These are phyloP conservation scores for Ophiostoma ulmi DNA, from an alignment of 2,329 filamentous ascomycete species.

Conservation along the genomic window DNA sequence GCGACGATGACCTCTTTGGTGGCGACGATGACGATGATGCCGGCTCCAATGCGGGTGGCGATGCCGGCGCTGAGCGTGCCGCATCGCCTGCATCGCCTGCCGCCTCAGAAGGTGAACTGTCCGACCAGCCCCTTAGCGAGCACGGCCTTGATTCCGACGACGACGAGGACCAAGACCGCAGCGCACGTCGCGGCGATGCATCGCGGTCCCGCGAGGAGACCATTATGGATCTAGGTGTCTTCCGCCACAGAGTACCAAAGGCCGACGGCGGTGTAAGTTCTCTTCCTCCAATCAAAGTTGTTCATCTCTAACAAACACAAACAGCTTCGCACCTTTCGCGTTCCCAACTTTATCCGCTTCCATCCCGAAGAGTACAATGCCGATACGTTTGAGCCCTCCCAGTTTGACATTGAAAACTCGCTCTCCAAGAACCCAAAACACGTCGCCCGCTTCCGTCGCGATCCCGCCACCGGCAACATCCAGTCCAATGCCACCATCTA, in stretches of 20 bases:
- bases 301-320: background rate
- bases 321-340: constrained; percentile 63
- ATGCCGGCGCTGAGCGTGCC: constrained; percentile 33
- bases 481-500: constrained; percentile 72
- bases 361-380: constrained; percentile 62
- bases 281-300: background rate
- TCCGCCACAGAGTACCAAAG: constrained; percentile 65
- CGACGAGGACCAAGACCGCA: constrained; percentile 41
- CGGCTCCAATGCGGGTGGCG: constrained; percentile 56
- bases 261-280: constrained; percentile 4
- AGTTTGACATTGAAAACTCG: constrained; percentile 51
- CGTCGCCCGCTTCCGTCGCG: constrained; percentile 64
- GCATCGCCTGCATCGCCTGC: constrained; percentile 53
- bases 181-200: constrained; percentile 33
- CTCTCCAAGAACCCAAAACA: constrained; percentile 54
- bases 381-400: constrained; percentile 58
- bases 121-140: constrained; percentile 59
- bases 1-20: constrained; percentile 28
- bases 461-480: constrained; percentile 59
- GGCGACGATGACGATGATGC: constrained; percentile 47
- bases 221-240: constrained; percentile 60
- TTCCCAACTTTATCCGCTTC: constrained; percentile 68
- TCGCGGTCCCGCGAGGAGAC: constrained; percentile 50
- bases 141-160: constrained; percentile 53
- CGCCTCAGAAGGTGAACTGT: constrained; percentile 56